phyloP scores from a whole-genome alignment of 2,329 filamentous ascomycete genomes.

The Coniochaeta pulveracea region DNA sequence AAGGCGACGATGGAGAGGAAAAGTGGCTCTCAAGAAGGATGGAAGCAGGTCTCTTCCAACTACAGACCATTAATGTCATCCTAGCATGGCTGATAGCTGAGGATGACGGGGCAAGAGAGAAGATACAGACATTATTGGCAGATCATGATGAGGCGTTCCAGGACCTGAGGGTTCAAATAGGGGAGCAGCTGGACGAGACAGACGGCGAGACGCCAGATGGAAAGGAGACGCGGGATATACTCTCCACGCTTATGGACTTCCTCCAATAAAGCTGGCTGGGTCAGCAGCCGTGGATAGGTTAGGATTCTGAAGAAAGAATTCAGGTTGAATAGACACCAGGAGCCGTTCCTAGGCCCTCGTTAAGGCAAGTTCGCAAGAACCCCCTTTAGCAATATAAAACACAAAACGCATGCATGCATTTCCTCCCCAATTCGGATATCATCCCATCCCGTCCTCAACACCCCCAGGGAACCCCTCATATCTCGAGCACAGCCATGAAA shows the following conservation, averaged over 20 bases:
- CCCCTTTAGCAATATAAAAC: conserved; percentile 1
- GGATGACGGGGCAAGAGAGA: conserved; percentile 61
- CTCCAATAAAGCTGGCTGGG: conserved; percentile 18
- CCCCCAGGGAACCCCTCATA: too few species aligned
- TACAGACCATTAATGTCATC: conserved; percentile 76
- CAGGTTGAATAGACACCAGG: conserved; percentile 4
- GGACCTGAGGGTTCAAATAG: conserved; percentile 54
- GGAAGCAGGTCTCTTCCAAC: conserved; percentile 72
- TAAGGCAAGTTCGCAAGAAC: background rate
- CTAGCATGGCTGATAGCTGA: conserved; percentile 88
- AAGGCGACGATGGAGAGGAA: conserved; percentile 49
- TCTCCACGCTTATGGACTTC: conserved; percentile 39
- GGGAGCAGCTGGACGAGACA: conserved; percentile 42
- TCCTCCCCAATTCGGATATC: background rate
- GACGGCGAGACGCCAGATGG: conserved; percentile 40
- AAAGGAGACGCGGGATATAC: conserved; percentile 46
- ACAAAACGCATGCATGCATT: background rate
- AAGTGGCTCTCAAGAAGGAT: conserved; percentile 67
- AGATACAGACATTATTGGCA: conserved; percentile 51
- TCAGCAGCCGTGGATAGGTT: conserved; percentile 2
- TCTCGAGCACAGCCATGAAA: too few species aligned
- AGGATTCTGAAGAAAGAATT: conserved; percentile 5
- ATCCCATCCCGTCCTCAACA: background rate
- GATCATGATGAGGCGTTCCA: conserved; percentile 56
- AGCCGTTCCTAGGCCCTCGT: conserved; percentile 2